These are phyloP conservation scores for Tilletiopsis washingtonensis DNA, from an alignment of 1,284 basidiomycete species.

Conservation along the genomic window DNA sequence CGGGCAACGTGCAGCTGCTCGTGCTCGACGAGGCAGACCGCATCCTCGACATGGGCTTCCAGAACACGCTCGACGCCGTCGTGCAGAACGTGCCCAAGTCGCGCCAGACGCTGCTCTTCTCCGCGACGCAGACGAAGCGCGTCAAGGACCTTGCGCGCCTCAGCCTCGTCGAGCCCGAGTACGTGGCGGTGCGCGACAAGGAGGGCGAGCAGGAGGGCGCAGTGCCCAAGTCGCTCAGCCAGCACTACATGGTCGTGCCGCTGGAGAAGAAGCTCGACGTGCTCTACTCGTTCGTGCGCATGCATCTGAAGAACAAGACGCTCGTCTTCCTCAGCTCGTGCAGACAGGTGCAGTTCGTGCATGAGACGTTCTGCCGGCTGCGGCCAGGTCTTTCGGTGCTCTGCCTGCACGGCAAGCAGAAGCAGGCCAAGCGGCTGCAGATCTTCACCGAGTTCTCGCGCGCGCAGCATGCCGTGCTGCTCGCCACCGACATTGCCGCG, in stretches of 20 bases:
- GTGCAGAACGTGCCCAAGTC: conserved; percentile 62
- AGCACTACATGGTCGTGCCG: conserved; percentile 77
- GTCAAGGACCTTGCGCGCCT: conserved; percentile 82
- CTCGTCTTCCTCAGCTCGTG: conserved; percentile 91
- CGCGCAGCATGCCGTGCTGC: conserved; percentile 39
- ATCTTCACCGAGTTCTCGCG: conserved; percentile 41
- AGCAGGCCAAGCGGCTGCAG: conserved; percentile 73
- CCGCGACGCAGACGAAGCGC: conserved; percentile 89
- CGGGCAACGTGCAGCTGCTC: conserved; percentile 80
- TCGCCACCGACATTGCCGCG: conserved; percentile 84
- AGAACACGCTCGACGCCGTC: conserved; percentile 78
- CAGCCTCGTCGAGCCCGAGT: conserved; percentile 73
- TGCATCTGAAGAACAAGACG: conserved; percentile 81
- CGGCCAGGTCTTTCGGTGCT: conserved; percentile 86
- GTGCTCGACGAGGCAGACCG: conserved; percentile 96
- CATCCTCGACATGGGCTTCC: conserved; percentile 92
- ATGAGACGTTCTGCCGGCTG: conserved; percentile 88
- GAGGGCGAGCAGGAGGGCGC: conserved; percentile 45
- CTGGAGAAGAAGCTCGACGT: conserved; percentile 84
- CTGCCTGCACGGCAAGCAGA: conserved; percentile 93
- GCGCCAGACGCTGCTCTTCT: conserved; percentile 84
- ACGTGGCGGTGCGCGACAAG: conserved; percentile 54
- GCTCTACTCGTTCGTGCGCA: conserved; percentile 91
- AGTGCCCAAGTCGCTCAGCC: conserved; percentile 68
- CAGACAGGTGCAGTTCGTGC: conserved; percentile 81